Base-by-base conservation (phyloP, 2,329 filamentous ascomycete genomes). In the Aspergillus sp. region DNA sequence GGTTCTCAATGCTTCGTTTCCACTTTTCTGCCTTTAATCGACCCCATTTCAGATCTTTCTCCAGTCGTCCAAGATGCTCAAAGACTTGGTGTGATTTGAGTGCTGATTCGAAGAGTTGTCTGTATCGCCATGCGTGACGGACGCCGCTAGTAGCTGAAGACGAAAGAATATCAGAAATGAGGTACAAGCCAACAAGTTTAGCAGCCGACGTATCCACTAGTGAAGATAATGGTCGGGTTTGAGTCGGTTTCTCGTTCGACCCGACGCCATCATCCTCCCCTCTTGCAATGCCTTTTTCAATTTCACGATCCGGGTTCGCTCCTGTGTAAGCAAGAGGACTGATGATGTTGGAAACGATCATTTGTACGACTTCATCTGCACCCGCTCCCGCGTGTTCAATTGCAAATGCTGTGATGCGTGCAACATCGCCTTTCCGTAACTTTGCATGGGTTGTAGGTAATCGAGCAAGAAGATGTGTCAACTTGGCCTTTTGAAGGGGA, bases 301-400 rank as follows among this genome's bases (percentile, higher is more conserved):
- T 32, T 41, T 67, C 62, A 17, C 61, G 64, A 48, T 77, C 68
- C 19, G 83, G 80, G 50, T 88, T 90, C 20, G 86, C 86, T 5
- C 78, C 79, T 1, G 83, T 88, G 55, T 85, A 81, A 5, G 83
- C 79, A 49, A 94, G 82, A 0, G 93, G 93, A 45, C 78, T 81
- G 50, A 86, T 77, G 30, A 97, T 77, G 59, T 98, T 97, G 1
- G 83, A 78, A 0, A 95, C 80, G 33, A 97, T 83, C 69, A 95
- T 81, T 44, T 91, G 81, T n/a, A 95, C 90, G 32, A 96, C 85
- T 70, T 97, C 93, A 54, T 94, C 87, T 10, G 88, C 86, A 13
- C 90, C 93, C 17, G 83, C 79, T 35, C 85, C 88, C 1, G 90
- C 87, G 64, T 97, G 89, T 2, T 84, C 85, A 48, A 97, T 89